Percentiles rank a stretch among this genome's conserved stretches.
phyloP scores from a whole-genome alignment of 495 filamentous ascomycete genomes.

The Penicillium macrosclerotiorum region DNA sequence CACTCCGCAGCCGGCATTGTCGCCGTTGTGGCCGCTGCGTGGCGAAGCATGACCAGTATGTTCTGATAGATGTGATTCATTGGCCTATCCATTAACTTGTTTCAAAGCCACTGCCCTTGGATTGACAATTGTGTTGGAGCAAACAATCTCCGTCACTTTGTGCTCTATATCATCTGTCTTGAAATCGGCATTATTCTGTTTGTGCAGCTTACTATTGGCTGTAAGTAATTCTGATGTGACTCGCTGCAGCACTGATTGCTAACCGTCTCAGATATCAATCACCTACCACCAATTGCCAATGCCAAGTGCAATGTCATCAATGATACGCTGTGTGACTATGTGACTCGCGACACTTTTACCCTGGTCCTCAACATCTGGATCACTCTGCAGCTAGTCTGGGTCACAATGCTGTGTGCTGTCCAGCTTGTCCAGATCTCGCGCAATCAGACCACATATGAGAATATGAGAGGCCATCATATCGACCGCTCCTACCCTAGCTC shows the following conservation, averaged over 20 bases:
- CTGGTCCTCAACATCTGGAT: constrained; percentile 76
- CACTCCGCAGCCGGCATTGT: constrained; percentile 93
- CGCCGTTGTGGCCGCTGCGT: constrained; percentile 86
- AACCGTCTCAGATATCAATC: constrained; percentile 51
- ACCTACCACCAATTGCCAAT: constrained; percentile 45
- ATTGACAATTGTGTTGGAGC: constrained; percentile 93
- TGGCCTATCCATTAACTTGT: constrained; percentile 36
- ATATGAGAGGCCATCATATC: constrained; percentile 70
- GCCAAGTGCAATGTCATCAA: constrained; percentile 73
- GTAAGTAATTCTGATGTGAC: constrained; percentile 40
- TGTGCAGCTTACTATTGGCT: constrained; percentile 47
- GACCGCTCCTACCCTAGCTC: constrained; percentile 54
- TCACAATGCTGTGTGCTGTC: constrained; percentile 90
- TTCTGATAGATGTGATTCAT: constrained; percentile 2
- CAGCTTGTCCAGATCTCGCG: constrained; percentile 88
- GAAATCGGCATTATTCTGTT: constrained; percentile 71
- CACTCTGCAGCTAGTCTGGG: constrained; percentile 82
- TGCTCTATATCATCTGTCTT: constrained; percentile 77
- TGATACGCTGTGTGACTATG: constrained; percentile 64
- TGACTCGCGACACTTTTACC: constrained; percentile 81
- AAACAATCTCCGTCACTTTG: constrained; percentile 94
- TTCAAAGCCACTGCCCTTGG: constrained; percentile 93
- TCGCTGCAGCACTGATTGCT: constrained; percentile 10
- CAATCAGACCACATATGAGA: constrained; percentile 93
- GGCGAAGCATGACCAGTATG: constrained; percentile 96